Percentiles rank a stretch among this genome's conserved stretches.
Conservation (phyloP, 2,329 filamentous ascomycete genomes). For the Fusarium sp. region DNA sequence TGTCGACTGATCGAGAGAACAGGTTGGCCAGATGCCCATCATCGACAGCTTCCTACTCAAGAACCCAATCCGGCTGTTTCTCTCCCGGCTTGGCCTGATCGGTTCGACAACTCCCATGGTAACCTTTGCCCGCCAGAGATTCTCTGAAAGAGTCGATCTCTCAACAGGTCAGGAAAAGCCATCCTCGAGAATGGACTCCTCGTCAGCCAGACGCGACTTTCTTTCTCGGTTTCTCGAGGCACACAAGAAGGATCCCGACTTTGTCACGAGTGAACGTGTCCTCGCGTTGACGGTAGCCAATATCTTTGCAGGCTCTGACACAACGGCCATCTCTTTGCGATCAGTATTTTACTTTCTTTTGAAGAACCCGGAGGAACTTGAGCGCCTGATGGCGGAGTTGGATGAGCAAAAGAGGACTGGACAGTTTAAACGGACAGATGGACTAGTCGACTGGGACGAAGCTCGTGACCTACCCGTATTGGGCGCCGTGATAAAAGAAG, state of each 20-base stretch:
- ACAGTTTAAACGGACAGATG: constrained; percentile 59
- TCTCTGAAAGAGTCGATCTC: neutral
- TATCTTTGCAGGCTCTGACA: constrained; percentile 37
- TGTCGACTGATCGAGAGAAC: neutral
- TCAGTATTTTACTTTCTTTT: constrained; percentile 29
- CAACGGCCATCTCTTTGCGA: constrained; percentile 27
- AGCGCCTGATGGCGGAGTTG: constrained; percentile 68
- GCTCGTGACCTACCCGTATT: constrained; percentile 78
- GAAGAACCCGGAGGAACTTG: constrained; percentile 49
- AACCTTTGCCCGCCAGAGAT: neutral
- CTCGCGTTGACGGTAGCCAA: constrained; percentile 26
- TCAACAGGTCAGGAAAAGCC: neutral
- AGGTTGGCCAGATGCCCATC: constrained; percentile 12
- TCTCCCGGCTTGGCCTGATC: neutral
- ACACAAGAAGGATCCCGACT: constrained; percentile 15
- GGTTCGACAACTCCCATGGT: constrained; percentile 3
- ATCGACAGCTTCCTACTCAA: constrained; percentile 7
- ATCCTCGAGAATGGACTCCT: neutral
- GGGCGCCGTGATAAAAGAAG: constrained; percentile 81
- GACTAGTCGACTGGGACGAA: constrained; percentile 76
- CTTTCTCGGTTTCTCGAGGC: constrained; percentile 26
- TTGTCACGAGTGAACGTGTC: constrained; percentile 20
- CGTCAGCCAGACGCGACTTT: constrained; percentile 9
- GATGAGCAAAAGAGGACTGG: constrained; percentile 67
- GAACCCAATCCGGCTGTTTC: neutral